Base-by-base conservation (phyloP, 192 early-diverging fungal genomes). In the Podila epicladia region DNA sequence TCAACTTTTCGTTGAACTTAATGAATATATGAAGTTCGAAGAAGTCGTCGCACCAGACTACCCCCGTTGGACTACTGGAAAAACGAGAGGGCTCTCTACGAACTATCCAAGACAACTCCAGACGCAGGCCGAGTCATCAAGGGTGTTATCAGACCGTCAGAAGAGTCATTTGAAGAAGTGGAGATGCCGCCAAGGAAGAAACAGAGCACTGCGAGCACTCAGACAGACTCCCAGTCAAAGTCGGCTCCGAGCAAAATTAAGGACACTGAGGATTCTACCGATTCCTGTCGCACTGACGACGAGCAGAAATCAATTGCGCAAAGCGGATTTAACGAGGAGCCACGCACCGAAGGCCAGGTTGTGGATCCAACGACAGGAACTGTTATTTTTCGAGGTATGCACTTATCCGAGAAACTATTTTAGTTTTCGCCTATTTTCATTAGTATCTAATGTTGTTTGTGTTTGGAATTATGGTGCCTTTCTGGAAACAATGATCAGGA, bases 41-140 rank as follows among this genome's bases (percentile, higher is more conserved):
- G 53, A 26, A 55, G 53, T 22, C 20, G 24, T 26, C 53, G 53
- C 2, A 55, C 53, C 2, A 55, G 53, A 12, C 8, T 55, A n/a
- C 7, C 12, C 0, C 53, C 53, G 9, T 17, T 55, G 6, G 53
- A 55, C 0, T 55, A 55, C 53, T 55, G 53, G 53, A 55, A 26
- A 26, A 55, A 55, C 53, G 53, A 55, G 53, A n/a, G 24, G 22
- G 20, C 24, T 5, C 1, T 55, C 53, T 55, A 24, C 24, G 53
- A 55, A 55, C 53, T 7, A n/a, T 55, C 53, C 53, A 55, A 55
- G 53, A 55, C 53, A n/a, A 55, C 13, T 55, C 53, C 53, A 9
- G 8, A 55, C 17, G 53, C 53, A 4, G 53, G 53, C 17, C 53
- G 53, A 24, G 53, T 55, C 53, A 55, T 55, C 22, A 55, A 55